Base-by-base conservation (phyloP, 2,329 filamentous ascomycete genomes). In the Talaromyces verruculosus region DNA sequence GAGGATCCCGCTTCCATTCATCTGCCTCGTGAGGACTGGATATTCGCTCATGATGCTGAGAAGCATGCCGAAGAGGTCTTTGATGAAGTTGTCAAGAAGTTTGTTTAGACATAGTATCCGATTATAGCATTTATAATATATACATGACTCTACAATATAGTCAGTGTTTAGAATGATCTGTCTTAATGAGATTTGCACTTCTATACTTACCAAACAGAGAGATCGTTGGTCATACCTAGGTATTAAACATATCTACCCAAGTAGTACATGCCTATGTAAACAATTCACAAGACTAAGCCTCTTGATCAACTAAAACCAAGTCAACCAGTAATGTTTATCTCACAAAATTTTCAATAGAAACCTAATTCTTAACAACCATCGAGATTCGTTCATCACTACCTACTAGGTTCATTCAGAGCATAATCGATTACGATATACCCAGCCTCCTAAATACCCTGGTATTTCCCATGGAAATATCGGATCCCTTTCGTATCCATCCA, bases 1-100 rank as follows among this genome's bases (percentile, higher is more conserved):
- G 75, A 79, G 68, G 37, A 73, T 59, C 70, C 71, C 11, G 75
- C 79, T 65, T 80, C 78, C 43, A 82, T 85, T 68, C 78, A 82
- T 63, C 71, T 84, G 60, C 74, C 79, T 11, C 76, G 82, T 43
- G 82, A 84, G 68, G 79, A 78, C 62, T 84, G 83, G 82, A 74
- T 85, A 8, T 74, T 84, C 25, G 74, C 77, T 45, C 83, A 84
- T 68, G 83, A 85, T 69, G 79, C 82, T 30, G 82, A 85, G 73
- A 75, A 72, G 39, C 78, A 83, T 68, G 80, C 82, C 0, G 80
- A 82, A 67, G 74, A 77, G 45, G 73, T 76, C 39, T 82, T 69
- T 69, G 75, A 70, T 68, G 73, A 71, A 67, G 65, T 73, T 10
- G 70, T 70, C 17, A 70, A 72, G 51, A 74, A 64, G 28, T 68